Evolutionary conservation across 2,329 filamentous ascomycete species (phyloP).

Genomic region (Trichoderma endophyticum): DNA sequence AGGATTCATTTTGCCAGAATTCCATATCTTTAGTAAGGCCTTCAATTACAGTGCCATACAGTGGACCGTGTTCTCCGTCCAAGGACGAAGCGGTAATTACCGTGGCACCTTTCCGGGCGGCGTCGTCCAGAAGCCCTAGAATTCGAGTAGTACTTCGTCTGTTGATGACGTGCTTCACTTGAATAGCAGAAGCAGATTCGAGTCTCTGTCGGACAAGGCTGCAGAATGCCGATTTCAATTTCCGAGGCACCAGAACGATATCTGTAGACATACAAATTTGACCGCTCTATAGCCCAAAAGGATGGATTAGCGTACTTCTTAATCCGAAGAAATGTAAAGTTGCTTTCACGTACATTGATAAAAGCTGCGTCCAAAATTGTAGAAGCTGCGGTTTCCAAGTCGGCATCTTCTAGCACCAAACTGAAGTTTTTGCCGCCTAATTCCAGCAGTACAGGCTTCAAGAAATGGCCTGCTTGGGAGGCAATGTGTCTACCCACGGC

Average conservation of each 20-base stretch:
- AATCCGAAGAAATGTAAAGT: neutral
- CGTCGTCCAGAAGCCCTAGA: neutral
- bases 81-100: neutral
- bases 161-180: constrained; percentile 1
- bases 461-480: constrained; percentile 27
- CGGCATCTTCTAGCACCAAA: constrained; percentile 40
- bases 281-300: neutral
- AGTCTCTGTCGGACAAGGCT: neutral
- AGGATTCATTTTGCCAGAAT: constrained; percentile 21
- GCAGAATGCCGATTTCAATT: neutral
- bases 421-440: constrained; percentile 42
- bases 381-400: constrained; percentile 36
- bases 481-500: constrained; percentile 37
- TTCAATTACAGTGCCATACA: constrained; percentile 22
- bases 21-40: constrained; percentile 22
- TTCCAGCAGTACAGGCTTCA: constrained; percentile 38
- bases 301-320: neutral
- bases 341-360: neutral
- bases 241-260: neutral
- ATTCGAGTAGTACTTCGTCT: neutral
- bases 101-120: neutral
- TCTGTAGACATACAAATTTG: constrained; percentile 8
- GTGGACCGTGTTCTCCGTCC: neutral
- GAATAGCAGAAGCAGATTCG: neutral
- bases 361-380: constrained; percentile 23